Evolutionary conservation across 2,329 filamentous ascomycete species (phyloP).

Genomic region (Lasiodiplodia hormozganensis): DNA sequence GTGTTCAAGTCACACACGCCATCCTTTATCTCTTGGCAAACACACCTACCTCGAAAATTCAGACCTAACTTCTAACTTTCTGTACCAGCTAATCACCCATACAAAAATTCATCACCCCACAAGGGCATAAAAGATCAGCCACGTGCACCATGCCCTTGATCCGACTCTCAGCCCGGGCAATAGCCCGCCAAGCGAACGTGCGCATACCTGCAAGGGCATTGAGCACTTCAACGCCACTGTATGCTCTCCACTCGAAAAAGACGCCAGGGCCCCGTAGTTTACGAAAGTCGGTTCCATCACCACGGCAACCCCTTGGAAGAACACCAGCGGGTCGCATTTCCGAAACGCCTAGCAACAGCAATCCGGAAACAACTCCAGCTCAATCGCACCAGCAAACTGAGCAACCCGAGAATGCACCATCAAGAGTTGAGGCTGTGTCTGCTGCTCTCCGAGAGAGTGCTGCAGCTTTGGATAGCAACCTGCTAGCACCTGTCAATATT

Average conservation of each 20-base stretch:
- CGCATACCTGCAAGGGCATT: not conserved
- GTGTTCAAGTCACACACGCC: not conserved
- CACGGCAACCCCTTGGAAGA: not conserved
- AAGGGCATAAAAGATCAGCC: not conserved
- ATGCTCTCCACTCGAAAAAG: not conserved
- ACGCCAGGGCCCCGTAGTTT: not conserved
- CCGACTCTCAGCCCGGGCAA: not conserved
- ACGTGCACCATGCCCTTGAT: not conserved
- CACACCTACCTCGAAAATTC: not conserved
- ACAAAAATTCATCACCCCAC: not conserved
- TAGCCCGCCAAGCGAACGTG: not conserved
- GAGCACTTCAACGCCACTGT: not conserved
- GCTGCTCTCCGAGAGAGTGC: slow-evolving; percentile 52
- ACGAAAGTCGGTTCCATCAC: not conserved
- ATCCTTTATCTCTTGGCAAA: not conserved
- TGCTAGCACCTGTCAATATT: slow-evolving; percentile 67
- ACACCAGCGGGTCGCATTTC: not conserved
- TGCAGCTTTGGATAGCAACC: slow-evolving; percentile 52
- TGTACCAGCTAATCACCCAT: not conserved
- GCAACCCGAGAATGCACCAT: slow-evolving; percentile 18
- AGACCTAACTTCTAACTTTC: not conserved
- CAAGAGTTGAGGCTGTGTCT: slow-evolving; percentile 52
- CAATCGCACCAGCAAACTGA: not conserved
- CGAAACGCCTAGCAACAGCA: not conserved
- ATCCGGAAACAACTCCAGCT: not conserved